Evolutionary conservation across 73 alveolate species (phyloP), one percentile per base, ranked within the genome.

Genomic region (Stentor coeruleus): DNA sequence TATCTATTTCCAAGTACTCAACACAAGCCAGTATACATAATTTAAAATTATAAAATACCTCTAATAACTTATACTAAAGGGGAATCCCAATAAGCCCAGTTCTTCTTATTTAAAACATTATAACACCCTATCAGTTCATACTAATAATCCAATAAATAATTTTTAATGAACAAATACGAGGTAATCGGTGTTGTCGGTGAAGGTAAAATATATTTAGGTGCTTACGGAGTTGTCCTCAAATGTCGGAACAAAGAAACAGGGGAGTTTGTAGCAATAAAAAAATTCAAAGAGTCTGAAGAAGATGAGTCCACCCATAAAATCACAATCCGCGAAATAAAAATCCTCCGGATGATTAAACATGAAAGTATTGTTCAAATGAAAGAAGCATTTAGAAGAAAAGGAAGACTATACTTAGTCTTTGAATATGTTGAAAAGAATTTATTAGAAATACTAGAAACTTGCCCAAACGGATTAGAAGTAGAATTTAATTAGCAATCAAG

Each of bases 241-340:
- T 93, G 95, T 15, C 73, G 84, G 81, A 87, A 93, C 58, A 93
- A 93, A 79, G 96, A 93, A 60, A 91, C 91, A 36, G 90, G 89
- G 31, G 98, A 93, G 35, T 38, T 84, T 90, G 98, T 95, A 57
- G 99, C 99, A 38, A 95, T 95, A 49, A 96, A 96, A 85, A 96
- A 96, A 76, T 95, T 94, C 83, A 89, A 91, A 84, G 99, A 93
- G 77, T 88, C 94, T 49, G 99, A 90, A 20, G 98, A 96, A 40
- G 99, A 96, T 90, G 98, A 94, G 81, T 80, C 89, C 31, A 98
- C 94, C 35, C 87, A 91, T 84, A 96, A 94, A 83, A 96, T 96
- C 79, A 96, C 96, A 86, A 82, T 90, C 83, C 83, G 99, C 59
- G 99, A 96, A 81, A 95, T 96, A 38, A 96, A 96, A 88, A 92